These are phyloP conservation scores for Mycena citricolor DNA, from an alignment of 1,284 basidiomycete genomes.

Conservation along the genomic window DNA sequence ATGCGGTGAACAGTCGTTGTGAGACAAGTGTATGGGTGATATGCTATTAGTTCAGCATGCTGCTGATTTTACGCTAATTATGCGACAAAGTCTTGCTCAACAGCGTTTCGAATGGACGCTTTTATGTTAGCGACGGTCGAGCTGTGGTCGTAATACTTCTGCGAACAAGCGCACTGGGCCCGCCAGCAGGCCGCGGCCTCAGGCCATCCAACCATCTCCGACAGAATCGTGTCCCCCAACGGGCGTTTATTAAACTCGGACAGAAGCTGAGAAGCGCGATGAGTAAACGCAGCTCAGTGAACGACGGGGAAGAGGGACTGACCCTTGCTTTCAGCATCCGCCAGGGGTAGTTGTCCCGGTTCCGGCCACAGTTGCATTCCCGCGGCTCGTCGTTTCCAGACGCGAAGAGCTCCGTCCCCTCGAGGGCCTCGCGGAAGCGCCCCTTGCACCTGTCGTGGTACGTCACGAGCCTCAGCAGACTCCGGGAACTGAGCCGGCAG, in stretches of 20 bases:
- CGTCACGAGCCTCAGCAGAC: conserved; percentile 13
- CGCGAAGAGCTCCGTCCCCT: conserved; percentile 17
- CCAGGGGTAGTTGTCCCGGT: conserved; percentile 17
- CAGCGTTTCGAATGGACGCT: too few species aligned
- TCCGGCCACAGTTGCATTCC: conserved; percentile 16
- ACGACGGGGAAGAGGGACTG: not conserved
- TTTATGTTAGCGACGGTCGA: conserved; percentile 33
- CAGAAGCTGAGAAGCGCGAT: conserved; percentile 29
- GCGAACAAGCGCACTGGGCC: conserved; percentile 33
- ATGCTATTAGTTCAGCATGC: too few species aligned
- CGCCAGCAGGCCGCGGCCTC: conserved; percentile 37
- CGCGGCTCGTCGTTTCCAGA: conserved; percentile 20
- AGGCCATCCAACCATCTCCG: conserved; percentile 38
- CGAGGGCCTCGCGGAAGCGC: conserved; percentile 15
- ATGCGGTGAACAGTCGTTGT: too few species aligned
- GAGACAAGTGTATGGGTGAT: too few species aligned
- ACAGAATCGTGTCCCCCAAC: conserved; percentile 36
- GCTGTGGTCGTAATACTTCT: conserved; percentile 34
- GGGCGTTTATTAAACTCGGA: conserved; percentile 41
- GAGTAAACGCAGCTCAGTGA: not conserved
- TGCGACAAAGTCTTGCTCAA: not conserved
- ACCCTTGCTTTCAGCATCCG: conserved; percentile 20
- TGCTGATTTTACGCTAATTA: too few species aligned
- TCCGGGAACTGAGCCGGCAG: conserved; percentile 25
- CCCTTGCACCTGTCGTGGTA: conserved; percentile 21